phyloP scores from a whole-genome alignment of 73 alveolate species.

The Uronychia setigera region DNA sequence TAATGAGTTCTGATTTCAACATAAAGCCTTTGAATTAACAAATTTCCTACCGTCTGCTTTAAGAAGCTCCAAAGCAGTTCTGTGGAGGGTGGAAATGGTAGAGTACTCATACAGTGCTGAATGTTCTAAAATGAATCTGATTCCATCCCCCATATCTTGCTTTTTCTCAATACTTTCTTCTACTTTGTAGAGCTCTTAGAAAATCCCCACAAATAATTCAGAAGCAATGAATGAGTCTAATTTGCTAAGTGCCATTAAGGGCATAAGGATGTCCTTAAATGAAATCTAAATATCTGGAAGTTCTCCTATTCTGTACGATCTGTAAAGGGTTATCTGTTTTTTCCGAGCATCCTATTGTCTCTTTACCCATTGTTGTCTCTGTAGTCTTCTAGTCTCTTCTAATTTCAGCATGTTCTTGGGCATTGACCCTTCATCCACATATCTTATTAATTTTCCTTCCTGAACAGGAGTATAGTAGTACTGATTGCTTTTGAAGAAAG shows the following conservation, averaged over 20 bases:
- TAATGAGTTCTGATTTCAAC: constrained; percentile 67
- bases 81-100: constrained; percentile 14
- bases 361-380: constrained; percentile 73
- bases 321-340: constrained; percentile 67
- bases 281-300: constrained; percentile 88
- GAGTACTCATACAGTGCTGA: constrained; percentile 65
- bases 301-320: constrained; percentile 91
- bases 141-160: constrained; percentile 66
- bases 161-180: constrained; percentile 50
- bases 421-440: constrained; percentile 81
- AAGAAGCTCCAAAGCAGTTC: constrained; percentile 26
- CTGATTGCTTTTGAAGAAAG: constrained; percentile 60
- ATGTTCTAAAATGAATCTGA: constrained; percentile 59
- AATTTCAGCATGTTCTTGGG: constrained; percentile 47
- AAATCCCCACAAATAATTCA: constrained; percentile 77
- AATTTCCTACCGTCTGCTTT: not conserved
- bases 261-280: constrained; percentile 77
- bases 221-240: constrained; percentile 78
- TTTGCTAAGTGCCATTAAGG: constrained; percentile 74
- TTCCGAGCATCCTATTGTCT: constrained; percentile 71
- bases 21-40: not conserved
- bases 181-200: constrained; percentile 68
- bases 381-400: constrained; percentile 65
- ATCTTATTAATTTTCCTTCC: constrained; percentile 68
- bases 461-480: constrained; percentile 55